Base-by-base conservation (phyloP, 768 basidiomycete genomes). In the Kwoniella shandongensis region DNA sequence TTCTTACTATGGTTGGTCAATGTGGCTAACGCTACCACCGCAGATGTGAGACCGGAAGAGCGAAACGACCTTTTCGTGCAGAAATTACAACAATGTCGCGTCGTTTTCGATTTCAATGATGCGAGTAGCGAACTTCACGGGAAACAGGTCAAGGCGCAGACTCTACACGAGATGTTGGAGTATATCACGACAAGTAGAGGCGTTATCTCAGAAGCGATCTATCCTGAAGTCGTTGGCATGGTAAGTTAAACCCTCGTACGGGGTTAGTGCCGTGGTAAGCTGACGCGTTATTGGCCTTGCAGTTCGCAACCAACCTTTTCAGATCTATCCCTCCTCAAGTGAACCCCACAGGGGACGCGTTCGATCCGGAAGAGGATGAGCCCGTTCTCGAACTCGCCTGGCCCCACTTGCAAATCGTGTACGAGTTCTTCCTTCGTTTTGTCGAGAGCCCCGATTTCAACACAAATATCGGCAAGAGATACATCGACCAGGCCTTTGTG, bases 271-370 rank as follows among this genome's bases (percentile, higher is more conserved):
- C 39, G 17, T 40, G 39, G 6, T 40, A 6, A 20, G 17, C 22
- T 17, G 4, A 40, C 5, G 25, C 17, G 13, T 38, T 22, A 17
- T 29, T 48, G 2, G 13, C 35, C 3, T 39, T 39, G 54, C 76
- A 98, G 94, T 99, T 98, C 81, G 88, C 90, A 47, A 86, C 88
- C 74, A 99, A 99, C 80, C 87, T 99, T 66, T 99, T 99, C 82
- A 89, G 96, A 63, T 92, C 96, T 73, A 98, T 99, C 84, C 96
- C 96, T 79, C 96, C 96, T 69, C 96, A 93, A 41, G 94, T 98
- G 57, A 99, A 99, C 72, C 96, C 96, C 4, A 89, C 86, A 12
- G 96, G 96, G 51, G 96, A 99, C 76, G 96, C 94, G 1, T 99
- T 96, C 74, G 96, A 99, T 75, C 96, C 96, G 20, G 96, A 99